These are phyloP conservation scores for Tritrichomonas foetus DNA, from an alignment of 208 protist species.

Conservation along the genomic window DNA sequence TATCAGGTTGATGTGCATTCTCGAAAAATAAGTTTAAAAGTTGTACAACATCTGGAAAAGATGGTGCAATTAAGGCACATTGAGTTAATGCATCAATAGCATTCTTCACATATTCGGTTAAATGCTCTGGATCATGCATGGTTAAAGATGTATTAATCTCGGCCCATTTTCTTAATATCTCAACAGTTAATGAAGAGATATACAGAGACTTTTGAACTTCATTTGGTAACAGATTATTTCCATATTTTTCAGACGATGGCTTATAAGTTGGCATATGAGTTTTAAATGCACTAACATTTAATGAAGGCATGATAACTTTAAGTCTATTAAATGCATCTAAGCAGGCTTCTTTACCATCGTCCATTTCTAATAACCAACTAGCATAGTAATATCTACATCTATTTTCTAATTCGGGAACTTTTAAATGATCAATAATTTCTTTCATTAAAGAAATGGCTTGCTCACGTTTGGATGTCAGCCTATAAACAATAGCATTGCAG, in stretches of 20 bases:
- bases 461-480: neutral
- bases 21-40: slow-evolving; percentile 7
- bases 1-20: neutral
- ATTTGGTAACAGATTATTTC: neutral
- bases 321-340: too few relatives aligned
- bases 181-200: neutral
- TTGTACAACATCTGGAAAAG: slow-evolving; percentile 7
- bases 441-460: neutral
- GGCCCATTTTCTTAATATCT: neutral
- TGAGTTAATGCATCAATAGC: neutral
- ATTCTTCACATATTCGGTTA: neutral
- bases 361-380: too few relatives aligned
- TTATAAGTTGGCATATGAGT: too few relatives aligned
- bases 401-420: too few relatives aligned
- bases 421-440: too few relatives aligned
- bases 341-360: too few relatives aligned
- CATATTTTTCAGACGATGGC: too few relatives aligned
- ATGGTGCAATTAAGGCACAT: neutral
- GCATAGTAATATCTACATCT: too few relatives aligned
- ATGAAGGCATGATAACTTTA: too few relatives aligned
- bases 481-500: neutral
- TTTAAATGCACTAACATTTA: too few relatives aligned
- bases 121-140: neutral
- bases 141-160: neutral
- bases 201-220: neutral